Base-by-base conservation (phyloP, 1,284 basidiomycete genomes). In the Boletus sp. region DNA sequence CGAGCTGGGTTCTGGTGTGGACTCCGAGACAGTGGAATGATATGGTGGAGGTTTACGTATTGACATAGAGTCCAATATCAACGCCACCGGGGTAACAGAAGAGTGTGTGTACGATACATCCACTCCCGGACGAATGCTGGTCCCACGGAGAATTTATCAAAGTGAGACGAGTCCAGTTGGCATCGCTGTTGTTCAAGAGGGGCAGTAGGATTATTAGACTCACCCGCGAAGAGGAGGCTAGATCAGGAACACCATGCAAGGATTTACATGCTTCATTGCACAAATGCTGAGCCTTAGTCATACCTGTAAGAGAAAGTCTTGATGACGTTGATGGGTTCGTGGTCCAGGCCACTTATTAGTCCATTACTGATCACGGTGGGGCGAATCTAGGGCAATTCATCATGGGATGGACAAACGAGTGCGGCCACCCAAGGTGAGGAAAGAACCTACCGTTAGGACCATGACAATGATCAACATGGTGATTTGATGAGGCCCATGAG, bases 401-500 rank as follows among this genome's bases (percentile, higher is more conserved):
- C 39, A 20, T 41, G 29, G 29, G 31, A 8, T 18, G 43, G 12
- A 50, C 43, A 29, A 31, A 24, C n/a, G 20, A 51, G 18, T n/a
- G 47, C 15, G 4, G 35, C 48, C n/a, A 36, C 33, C 33, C 18
- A n/a, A 33, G 29, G 46, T 13, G 24, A 50, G 9, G 39, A 29
- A n/a, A 29, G 15, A 18, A 33, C 13, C 13, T 45, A 50, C 15
- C 2, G 12, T n/a, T 8, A 24, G 12, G 27, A 15, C 22, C 9
- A 35, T 22, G 33, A 42, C 24, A 16, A 41, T 50, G 60, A 61
- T 53, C 44, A 51, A 27, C 58, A 45, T 42, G 49, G 35, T 43
- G 36, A 47, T 43, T 43, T 31, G 50, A 62, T 20, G 54, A 49
- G 50, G 31, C 46, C 35, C 29, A 36, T 61, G 51, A 37, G 27